Base-by-base conservation (phyloP, 1,284 basidiomycete species). In the Athelia sp. region DNA sequence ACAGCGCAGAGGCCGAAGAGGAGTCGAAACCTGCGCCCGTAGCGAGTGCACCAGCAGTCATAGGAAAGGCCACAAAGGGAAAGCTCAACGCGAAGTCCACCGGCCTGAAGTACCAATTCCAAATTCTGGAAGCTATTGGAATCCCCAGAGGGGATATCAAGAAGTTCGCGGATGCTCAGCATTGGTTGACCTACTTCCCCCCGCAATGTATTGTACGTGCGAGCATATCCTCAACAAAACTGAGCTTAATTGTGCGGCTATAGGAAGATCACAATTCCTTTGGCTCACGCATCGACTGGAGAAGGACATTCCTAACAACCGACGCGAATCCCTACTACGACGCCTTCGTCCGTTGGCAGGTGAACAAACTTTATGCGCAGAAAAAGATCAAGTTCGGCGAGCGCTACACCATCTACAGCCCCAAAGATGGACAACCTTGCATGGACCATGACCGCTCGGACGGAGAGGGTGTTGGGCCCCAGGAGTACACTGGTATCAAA, bases 391-490 rank as follows among this genome's bases (percentile, higher is more conserved):
- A 97, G 73, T 99, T 98, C 63, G 97, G 97, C 47, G 92, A 98
- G 73, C 87, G 97, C 43, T 97, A 98, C 71, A 99, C 97, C 36
- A 93, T 99, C 65, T 99, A 97, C 77, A 96, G 92, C 59, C 93
- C 93, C n/a, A 98, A 98, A 69, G 97, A 99, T 62, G 94, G 93
- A 9, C 97, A 99, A 66, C 96, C 97, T 1, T 99, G 97, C 67
- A 99, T 99, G 97, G 97, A 99, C 72, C 97, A 99, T 74, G 97
- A 99, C 68, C 90, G 97, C 55, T 82, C 85, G 50, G 93, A 93
- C 56, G 97, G 97, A 45, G 97, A 99, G 70, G 95, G 90, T 48
- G 75, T 97, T 50, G 93, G 93, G 15, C 96, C 97, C 6, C 94
- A 97, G 63, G 96, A 99, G 67, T 99, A 99, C 73, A 94, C 96